Conservation (phyloP, 2,329 filamentous ascomycete genomes). For the Didymella sp. region DNA sequence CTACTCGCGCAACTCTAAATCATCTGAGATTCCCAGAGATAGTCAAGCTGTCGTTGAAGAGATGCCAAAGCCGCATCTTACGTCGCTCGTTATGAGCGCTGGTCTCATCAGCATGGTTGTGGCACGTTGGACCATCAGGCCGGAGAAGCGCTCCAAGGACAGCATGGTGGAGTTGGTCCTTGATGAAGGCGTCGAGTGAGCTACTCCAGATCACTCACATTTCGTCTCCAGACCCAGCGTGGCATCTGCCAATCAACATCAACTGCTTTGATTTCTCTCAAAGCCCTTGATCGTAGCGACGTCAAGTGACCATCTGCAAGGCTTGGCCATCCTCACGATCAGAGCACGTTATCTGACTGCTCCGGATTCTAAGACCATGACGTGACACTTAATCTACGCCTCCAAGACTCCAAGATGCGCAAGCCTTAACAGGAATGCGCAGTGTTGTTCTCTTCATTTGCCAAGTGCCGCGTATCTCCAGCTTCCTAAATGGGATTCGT, state of each 20-base stretch:
- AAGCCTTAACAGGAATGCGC: slow-evolving; percentile 2
- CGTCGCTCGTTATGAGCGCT: slow-evolving; percentile 43
- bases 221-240: no score
- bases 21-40: slow-evolving; percentile 30
- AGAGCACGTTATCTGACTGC: background rate
- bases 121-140: slow-evolving; percentile 32
- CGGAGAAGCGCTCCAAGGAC: slow-evolving; percentile 14
- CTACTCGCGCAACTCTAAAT: slow-evolving; percentile 36
- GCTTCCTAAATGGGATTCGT: slow-evolving; percentile 30
- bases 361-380: slow-evolving; percentile 1
- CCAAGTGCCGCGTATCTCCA: slow-evolving; percentile 19
- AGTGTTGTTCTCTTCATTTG: slow-evolving; percentile 8
- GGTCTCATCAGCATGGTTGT: slow-evolving; percentile 45
- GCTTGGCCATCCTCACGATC: background rate
- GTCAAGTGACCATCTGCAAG: background rate
- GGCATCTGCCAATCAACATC: background rate
- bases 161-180: slow-evolving; percentile 29
- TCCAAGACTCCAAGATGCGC: slow-evolving; percentile 10
- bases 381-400: background rate
- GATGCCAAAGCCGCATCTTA: slow-evolving; percentile 40
- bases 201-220: background rate
- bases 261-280: background rate
- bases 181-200: slow-evolving; percentile 14
- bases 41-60: slow-evolving; percentile 39
- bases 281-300: background rate